Evolutionary conservation across 305 asterid species (phyloP), one percentile per base, ranked within the genome.

Genomic region (Fraxinus sp.): DNA sequence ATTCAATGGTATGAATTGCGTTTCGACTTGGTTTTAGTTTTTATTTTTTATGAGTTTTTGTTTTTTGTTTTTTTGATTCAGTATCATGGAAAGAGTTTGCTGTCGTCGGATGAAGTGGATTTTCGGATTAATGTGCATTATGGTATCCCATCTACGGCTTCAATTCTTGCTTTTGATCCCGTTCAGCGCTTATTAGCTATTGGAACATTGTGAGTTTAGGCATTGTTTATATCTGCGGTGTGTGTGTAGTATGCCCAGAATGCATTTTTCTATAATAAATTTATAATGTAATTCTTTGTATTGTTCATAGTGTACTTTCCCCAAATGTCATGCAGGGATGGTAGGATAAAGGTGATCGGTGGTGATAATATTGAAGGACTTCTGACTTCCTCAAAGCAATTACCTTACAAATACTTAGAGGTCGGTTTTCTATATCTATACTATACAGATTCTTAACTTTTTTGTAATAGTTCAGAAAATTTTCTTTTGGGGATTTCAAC

Each of bases 351-450:
- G 89, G 87, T 95, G 85, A 87, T 95, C 59, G 98, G 98, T 30
- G 98, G 98, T 80, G 96, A 92, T 86, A 95, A 91, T 84, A 90
- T 95, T 75, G 98, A 95, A 92, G 97, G 90, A 18, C 95, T 95
- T 84, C 85, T 94, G 74, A 82, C 87, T 88, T 92, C 97, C 77
- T 92, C 97, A 9, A 89, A 93, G 86, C 85, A 92, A 85, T 80
- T 83, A 85, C 97, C 98, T 5, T 93, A 86, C 90, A 95, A 95
- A 87, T 92, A 89, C 87, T 81, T 95, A 83, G 98, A 95, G 98
- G 98, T 94, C 73, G 80, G 91, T 80, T 77, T 75, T 80, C 83
- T 84, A 81, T 52, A 59, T 36, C 75, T 66, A 30, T 36, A 85
- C 75, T 66, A 30, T 36, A 85, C 75, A 33, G 33, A 55, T 32